Base-by-base conservation (phyloP, 108 stramenopile genomes). In the Skeletonema costatum region DNA sequence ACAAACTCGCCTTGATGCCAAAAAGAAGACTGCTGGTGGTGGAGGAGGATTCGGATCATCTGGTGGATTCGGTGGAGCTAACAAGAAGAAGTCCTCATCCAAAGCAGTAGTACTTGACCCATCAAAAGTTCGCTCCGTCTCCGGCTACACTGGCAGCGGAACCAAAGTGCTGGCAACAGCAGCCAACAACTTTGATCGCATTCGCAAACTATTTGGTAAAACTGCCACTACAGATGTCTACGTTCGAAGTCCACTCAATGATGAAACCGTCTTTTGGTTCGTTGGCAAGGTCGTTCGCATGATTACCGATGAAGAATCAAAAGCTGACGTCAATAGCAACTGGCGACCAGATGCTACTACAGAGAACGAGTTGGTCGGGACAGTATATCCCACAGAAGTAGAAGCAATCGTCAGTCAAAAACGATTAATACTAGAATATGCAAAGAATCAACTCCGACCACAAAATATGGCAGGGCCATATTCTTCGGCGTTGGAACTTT, bases 401-500 rank as follows among this genome's bases (percentile, higher is more conserved):
- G 84, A 90, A 68, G 89, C 90, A 41, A 84, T 84, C 12, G 14
- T 94, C 35, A 71, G 82, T 16, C 93, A 94, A 86, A 94, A 94
- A 60, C 87, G 93, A 25, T 74, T 94, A 31, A 94, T 94, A 65
- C 74, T 94, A 32, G 93, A 94, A 74, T 94, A 94, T 66, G 71
- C 90, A 59, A 91, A 92, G 58, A 76, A 75, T 33, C 77, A 94
- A 70, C 68, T 94, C 17, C 85, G 93, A 58, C 93, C 93, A 21
- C 90, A 89, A 59, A 90, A 94, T 64, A 64, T 94, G 68, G 93
- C 85, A n/a, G 90, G 89, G 0, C 81, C 87, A 36, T 92, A 85
- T 71, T 83, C 87, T 0, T 35, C 50, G 3, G 64, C 67, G 13
- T 77, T 92, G 72, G 90, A 94, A 66, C 36, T 94, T 12, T 94